Conservation (phyloP, 1,284 basidiomycete genomes). For the Trichosporon asahii region DNA sequence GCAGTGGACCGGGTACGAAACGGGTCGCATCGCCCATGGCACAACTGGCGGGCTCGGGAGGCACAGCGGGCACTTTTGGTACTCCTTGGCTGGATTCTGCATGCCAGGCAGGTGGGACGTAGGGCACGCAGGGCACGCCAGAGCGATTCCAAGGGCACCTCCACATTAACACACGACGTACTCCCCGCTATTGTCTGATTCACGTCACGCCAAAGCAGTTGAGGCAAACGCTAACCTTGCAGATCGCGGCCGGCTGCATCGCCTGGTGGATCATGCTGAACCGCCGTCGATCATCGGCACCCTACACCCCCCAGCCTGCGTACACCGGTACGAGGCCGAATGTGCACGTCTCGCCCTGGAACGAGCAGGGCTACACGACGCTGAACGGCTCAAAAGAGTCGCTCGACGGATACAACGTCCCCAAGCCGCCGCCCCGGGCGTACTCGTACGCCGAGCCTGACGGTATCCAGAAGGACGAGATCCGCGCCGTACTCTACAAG, state of each 20-base stretch:
- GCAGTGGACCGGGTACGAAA: neutral
- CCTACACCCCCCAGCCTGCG: neutral
- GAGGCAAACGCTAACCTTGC: neutral
- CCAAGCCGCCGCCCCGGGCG: neutral
- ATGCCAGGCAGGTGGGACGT: neutral
- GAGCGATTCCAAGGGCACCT: neutral
- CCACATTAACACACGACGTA: neutral
- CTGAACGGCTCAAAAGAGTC: neutral
- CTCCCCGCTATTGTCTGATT: neutral
- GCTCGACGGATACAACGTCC: constrained; percentile 4
- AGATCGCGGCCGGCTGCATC: neutral
- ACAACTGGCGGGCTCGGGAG: neutral
- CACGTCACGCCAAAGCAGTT: neutral
- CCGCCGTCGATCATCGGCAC: constrained; percentile 1
- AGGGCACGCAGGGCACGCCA: neutral
- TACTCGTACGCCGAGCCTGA: neutral
- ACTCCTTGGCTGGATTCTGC: neutral
- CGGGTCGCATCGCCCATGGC: neutral
- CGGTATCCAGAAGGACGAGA: constrained; percentile 7
- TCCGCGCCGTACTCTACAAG: constrained; percentile 1
- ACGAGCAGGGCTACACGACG: neutral
- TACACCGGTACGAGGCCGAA: constrained; percentile 3
- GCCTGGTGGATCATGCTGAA: neutral
- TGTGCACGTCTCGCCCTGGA: constrained; percentile 3
- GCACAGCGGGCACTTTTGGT: neutral